These are phyloP conservation scores for Pilaira anomala DNA, from an alignment of 192 early-diverging fungal genomes.

Conservation along the genomic window DNA sequence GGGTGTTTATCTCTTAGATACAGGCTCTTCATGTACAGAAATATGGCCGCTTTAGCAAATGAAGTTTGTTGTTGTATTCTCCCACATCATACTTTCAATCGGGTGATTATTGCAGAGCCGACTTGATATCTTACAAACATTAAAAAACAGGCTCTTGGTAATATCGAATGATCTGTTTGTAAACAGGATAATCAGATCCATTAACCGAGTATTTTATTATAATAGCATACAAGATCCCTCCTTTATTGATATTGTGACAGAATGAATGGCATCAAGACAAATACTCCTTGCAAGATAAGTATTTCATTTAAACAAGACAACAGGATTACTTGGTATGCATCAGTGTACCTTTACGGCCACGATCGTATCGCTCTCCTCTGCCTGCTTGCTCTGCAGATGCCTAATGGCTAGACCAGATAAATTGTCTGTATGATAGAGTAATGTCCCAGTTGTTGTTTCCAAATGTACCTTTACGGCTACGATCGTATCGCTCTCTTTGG, in stretches of 20 bases:
- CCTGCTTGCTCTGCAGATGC: not conserved
- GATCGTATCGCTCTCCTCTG: slow-evolving; percentile 10
- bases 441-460: not conserved
- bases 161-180: slow-evolving; percentile 6
- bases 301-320: slow-evolving; percentile 11
- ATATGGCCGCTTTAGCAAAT: not conserved
- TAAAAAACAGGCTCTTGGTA: slow-evolving; percentile 1
- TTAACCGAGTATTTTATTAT: slow-evolving; percentile 9
- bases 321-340: slow-evolving; percentile 7
- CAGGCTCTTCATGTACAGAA: slow-evolving; percentile 5
- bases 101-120: slow-evolving; percentile 1
- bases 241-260: slow-evolving; percentile 14
- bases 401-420: slow-evolving; percentile 9
- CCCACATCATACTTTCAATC: slow-evolving; percentile 1
- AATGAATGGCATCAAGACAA: slow-evolving; percentile 12
- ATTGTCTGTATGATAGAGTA: slow-evolving; percentile 6
- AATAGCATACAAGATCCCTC: slow-evolving; percentile 15
- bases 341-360: slow-evolving; percentile 11
- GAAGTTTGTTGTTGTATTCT: slow-evolving; percentile 3
- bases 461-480: slow-evolving; percentile 10
- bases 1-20: not conserved
- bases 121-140: slow-evolving; percentile 6
- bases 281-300: slow-evolving; percentile 8
- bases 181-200: slow-evolving; percentile 2
- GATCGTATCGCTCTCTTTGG: slow-evolving; percentile 12